A percentile compares a stretch with the other conserved stretches of the same genome.
Conservation (phyloP, 2,329 filamentous ascomycete species). For the Fusarium mexicanum region DNA sequence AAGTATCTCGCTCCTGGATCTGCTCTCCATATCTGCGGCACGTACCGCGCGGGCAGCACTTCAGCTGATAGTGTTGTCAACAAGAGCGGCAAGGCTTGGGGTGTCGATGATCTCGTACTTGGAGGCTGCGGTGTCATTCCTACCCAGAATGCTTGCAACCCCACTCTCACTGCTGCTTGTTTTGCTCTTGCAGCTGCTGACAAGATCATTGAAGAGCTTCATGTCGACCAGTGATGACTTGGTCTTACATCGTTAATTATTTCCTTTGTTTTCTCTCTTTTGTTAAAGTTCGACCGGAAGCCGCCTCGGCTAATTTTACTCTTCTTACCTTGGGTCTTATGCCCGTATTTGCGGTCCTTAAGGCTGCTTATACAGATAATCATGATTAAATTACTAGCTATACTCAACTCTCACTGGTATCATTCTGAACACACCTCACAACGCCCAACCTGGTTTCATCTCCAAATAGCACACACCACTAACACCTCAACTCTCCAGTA, state of each 20-base stretch:
- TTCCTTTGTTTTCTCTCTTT: neutral
- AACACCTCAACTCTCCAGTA: neutral
- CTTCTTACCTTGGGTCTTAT: neutral
- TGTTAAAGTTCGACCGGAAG: neutral
- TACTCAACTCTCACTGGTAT: neutral
- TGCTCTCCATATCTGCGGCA: conserved; percentile 1
- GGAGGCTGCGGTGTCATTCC: conserved; percentile 4
- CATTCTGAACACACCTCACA: neutral
- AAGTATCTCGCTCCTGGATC: conserved; percentile 2
- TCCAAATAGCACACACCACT: neutral
- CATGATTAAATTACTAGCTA: neutral
- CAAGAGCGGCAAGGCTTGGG: neutral
- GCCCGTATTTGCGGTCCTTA: neutral
- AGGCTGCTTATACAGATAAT: too few species aligned
- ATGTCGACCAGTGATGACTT: neutral
- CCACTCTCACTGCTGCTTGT: neutral
- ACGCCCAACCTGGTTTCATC: neutral
- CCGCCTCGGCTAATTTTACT: neutral
- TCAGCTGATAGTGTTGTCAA: neutral
- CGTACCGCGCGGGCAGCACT: neutral
- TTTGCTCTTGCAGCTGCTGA: conserved; percentile 5
- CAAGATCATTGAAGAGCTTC: neutral
- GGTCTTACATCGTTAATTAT: neutral
- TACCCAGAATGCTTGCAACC: conserved; percentile 1
- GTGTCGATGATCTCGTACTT: neutral